A percentile compares a stretch with the other conserved stretches of the same genome.
Evolutionary conservation across 768 basidiomycete species (phyloP).

Genomic region (Leccinum rimulosum): DNA sequence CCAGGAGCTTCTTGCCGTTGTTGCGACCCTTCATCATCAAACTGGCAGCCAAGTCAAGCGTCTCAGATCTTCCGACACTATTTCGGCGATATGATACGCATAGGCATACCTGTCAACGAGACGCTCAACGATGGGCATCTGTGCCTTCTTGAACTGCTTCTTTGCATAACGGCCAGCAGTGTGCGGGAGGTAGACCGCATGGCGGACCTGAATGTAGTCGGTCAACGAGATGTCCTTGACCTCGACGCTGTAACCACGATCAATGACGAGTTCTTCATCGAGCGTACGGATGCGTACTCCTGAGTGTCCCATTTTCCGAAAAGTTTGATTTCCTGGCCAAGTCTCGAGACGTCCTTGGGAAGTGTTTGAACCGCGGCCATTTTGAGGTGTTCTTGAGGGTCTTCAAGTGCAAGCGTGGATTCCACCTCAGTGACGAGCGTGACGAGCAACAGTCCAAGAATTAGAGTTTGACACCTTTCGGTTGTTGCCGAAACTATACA

Average conservation of each 20-base stretch:
- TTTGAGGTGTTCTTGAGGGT: constrained; percentile 40
- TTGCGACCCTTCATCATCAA: constrained; percentile 99
- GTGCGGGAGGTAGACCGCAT: constrained; percentile 96
- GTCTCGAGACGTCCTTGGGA: constrained; percentile 77
- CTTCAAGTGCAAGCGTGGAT: constrained; percentile 18
- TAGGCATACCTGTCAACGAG: constrained; percentile 85
- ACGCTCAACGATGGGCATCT: constrained; percentile 99
- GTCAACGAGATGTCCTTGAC: constrained; percentile 99
- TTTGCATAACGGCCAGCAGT: constrained; percentile 99
- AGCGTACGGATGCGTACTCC: constrained; percentile 59
- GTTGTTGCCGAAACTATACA: constrained; percentile 30
- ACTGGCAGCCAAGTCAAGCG: constrained; percentile 38
- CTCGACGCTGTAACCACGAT: constrained; percentile 66
- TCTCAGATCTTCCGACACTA: constrained; percentile 1
- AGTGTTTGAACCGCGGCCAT: constrained; percentile 72
- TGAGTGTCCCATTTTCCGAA: constrained; percentile 99
- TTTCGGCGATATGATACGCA: not conserved
- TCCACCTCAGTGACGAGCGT: constrained; percentile 20
- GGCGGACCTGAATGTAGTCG: constrained; percentile 99
- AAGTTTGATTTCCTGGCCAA: constrained; percentile 88
- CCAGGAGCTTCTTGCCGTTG: constrained; percentile 99
- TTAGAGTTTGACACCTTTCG: constrained; percentile 29
- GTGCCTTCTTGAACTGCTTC: constrained; percentile 99
- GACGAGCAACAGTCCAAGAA: not conserved
- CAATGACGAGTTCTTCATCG: constrained; percentile 7